Percentiles rank a stretch among this genome's conserved stretches.
Conservation (phyloP, 2,329 filamentous ascomycete genomes). For the Neurospora crassa region DNA sequence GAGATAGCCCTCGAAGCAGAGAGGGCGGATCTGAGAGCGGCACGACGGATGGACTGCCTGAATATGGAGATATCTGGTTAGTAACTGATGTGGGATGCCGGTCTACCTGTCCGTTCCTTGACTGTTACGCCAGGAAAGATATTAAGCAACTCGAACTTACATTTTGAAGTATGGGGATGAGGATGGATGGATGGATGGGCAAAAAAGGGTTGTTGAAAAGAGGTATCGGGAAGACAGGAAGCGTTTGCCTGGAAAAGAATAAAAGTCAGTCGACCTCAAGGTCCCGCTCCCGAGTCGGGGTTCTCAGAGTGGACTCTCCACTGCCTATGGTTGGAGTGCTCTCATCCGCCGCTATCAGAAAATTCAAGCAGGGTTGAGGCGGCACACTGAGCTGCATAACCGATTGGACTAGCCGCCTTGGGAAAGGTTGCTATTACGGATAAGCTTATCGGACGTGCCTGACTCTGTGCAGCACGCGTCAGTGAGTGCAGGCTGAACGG, state of each 20-base stretch:
- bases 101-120: not conserved
- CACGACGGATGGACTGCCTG: slow-evolving; percentile 26
- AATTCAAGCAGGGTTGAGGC: not conserved
- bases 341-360: not conserved
- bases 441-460: not conserved
- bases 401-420: not conserved
- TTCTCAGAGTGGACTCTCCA: not conserved
- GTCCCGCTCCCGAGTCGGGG: not conserved
- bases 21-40: slow-evolving; percentile 23
- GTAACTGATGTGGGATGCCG: not conserved
- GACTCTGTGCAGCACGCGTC: not conserved
- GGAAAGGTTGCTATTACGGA: not conserved
- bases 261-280: not conserved
- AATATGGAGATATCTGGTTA: not conserved
- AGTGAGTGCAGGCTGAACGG: not conserved
- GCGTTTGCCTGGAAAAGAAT: not conserved
- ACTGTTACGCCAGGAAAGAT: not conserved
- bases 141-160: not conserved
- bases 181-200: not conserved
- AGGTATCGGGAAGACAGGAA: not conserved
- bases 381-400: not conserved
- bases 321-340: not conserved
- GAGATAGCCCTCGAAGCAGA: slow-evolving; percentile 21
- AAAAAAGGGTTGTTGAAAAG: not conserved
- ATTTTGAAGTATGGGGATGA: not conserved